phyloP scores from a whole-genome alignment of 345 rosid species.

The Microcos paniculata region DNA sequence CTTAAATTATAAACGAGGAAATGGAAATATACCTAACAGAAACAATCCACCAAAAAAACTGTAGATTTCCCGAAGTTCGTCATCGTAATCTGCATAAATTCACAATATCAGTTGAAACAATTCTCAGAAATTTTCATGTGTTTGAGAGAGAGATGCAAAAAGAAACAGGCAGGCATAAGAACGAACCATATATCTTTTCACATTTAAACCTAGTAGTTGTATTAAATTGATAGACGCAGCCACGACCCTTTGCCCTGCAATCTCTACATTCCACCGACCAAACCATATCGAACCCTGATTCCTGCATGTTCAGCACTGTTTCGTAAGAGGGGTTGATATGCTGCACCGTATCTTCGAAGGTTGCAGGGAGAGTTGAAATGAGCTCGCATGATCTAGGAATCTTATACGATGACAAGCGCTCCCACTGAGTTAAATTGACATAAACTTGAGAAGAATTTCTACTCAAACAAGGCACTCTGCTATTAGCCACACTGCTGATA shows the following conservation, averaged over 20 bases:
- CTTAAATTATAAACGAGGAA: neutral
- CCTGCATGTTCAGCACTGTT: neutral
- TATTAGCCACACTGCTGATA: neutral
- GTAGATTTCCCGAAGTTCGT: neutral
- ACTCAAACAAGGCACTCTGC: constrained; percentile 5
- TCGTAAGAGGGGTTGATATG: neutral
- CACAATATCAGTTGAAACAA: constrained; percentile 23
- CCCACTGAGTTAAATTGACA: neutral
- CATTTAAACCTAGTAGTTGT: neutral
- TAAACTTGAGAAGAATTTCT: neutral
- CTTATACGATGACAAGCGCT: neutral
- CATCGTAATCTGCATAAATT: neutral
- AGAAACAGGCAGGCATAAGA: too few species aligned
- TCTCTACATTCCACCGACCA: constrained; percentile 15
- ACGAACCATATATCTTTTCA: neutral
- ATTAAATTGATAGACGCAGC: neutral
- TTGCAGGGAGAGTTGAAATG: neutral
- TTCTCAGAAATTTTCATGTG: neutral
- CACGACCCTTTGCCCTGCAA: neutral
- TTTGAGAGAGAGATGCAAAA: neutral
- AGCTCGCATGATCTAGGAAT: neutral
- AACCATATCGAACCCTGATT: neutral
- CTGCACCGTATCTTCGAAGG: neutral
- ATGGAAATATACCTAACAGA: too few species aligned
- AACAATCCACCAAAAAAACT: too few species aligned